A percentile compares a stretch with the other conserved stretches of the same genome.
phyloP scores from a whole-genome alignment of 257 asterid genomes.

The Euphrasia confusa region DNA sequence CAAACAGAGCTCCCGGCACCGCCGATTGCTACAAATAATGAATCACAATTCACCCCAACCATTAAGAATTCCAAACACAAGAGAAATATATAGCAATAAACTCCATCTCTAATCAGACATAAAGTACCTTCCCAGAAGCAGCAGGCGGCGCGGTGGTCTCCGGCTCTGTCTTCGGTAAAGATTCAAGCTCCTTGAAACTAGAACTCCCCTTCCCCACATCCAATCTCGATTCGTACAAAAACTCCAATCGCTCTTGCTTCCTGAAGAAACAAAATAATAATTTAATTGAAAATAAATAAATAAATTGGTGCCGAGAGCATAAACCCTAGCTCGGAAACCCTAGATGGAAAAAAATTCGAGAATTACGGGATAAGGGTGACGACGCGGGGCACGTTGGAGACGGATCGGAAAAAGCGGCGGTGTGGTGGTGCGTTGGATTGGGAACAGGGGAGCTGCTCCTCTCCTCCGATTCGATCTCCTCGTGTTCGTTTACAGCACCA shows the following conservation, averaged over 20 bases:
- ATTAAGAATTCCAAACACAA: conserved; percentile 21
- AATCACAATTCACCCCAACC: conserved; percentile 23
- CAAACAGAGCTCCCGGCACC: conserved; percentile 78
- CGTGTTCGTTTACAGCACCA: too few species aligned
- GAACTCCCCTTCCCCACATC: conserved; percentile 83
- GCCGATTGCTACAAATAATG: conserved; percentile 37
- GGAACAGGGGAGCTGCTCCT: too few species aligned
- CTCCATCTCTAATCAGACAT: conserved; percentile 13
- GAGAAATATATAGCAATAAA: not conserved
- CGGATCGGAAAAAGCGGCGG: too few species aligned
- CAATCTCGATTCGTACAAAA: conserved; percentile 88
- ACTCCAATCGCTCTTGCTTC: conserved; percentile 90
- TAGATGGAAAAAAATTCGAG: not conserved
- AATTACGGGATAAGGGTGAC: conserved; percentile 67
- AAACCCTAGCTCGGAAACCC: conserved; percentile 24
- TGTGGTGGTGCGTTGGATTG: too few species aligned
- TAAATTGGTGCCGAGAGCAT: conserved; percentile 4
- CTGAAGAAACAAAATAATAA: conserved; percentile 29
- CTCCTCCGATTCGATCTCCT: too few species aligned
- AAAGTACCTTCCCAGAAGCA: conserved; percentile 47
- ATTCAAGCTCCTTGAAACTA: conserved; percentile 77
- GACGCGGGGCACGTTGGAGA: too few species aligned
- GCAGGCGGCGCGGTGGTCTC: conserved; percentile 44
- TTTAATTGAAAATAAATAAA: not conserved
- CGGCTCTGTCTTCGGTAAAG: conserved; percentile 54